phyloP scores from a whole-genome alignment of 768 basidiomycete genomes.

The Kwoniella sp. region DNA sequence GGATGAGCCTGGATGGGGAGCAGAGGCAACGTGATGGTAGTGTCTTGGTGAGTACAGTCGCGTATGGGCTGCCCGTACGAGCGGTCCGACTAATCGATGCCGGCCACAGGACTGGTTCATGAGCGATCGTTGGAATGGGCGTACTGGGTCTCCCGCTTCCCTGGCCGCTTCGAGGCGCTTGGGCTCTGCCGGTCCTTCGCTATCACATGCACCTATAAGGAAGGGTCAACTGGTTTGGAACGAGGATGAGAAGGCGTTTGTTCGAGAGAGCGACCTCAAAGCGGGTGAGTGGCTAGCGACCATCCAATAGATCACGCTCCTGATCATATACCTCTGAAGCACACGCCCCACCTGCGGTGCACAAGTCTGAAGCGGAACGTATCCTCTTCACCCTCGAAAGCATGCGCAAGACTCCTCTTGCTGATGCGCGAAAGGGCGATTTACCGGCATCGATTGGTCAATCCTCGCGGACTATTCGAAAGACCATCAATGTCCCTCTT shows the following conservation, averaged over 20 bases:
- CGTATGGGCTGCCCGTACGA: neutral
- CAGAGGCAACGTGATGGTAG: constrained; percentile 23
- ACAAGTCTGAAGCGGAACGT: constrained; percentile 39
- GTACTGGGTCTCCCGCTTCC: constrained; percentile 25
- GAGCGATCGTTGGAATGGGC: constrained; percentile 35
- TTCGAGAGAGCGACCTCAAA: constrained; percentile 33
- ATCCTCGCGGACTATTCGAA: constrained; percentile 34
- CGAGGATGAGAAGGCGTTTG: constrained; percentile 38
- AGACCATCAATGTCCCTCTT: constrained; percentile 39
- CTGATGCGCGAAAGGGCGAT: constrained; percentile 25
- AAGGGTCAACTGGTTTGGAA: constrained; percentile 42
- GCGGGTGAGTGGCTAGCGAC: constrained; percentile 23
- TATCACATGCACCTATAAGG: constrained; percentile 25
- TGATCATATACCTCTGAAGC: too few relatives aligned
- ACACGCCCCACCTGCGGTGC: constrained; percentile 21
- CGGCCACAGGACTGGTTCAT: constrained; percentile 40
- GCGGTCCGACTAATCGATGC: constrained; percentile 5
- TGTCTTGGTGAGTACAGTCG: constrained; percentile 32
- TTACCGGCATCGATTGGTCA: constrained; percentile 28
- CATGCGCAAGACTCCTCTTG: constrained; percentile 37
- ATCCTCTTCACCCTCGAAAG: constrained; percentile 42
- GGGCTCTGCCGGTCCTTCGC: constrained; percentile 22
- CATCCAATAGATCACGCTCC: too few relatives aligned
- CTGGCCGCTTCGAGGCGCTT: constrained; percentile 23
- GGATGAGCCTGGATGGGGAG: constrained; percentile 38